Evolutionary conservation across 345 rosid species (phyloP).

Genomic region (Leavenworthia alabamica): DNA sequence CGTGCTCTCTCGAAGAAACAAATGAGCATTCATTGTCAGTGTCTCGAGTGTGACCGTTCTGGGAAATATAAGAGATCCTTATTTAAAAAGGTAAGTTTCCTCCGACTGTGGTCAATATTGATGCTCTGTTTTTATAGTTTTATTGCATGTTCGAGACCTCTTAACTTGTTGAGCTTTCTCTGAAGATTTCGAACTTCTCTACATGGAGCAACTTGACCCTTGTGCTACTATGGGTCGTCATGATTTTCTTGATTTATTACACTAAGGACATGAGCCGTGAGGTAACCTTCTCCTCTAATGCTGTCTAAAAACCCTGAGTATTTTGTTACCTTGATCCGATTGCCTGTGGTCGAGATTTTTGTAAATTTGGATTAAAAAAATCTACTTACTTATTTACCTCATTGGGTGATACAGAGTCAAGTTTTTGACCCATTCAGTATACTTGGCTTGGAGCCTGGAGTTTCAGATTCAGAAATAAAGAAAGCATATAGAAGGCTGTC

Average conservation of each 20-base stretch:
- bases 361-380: neutral
- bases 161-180: slow-evolving; percentile 13
- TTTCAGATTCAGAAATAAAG: slow-evolving; percentile 75
- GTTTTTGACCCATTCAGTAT: slow-evolving; percentile 84
- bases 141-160: neutral
- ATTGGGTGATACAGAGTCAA: slow-evolving; percentile 48
- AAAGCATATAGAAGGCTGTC: slow-evolving; percentile 92
- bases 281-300: slow-evolving; percentile 37
- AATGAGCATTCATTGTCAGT: slow-evolving; percentile 73
- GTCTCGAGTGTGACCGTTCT: slow-evolving; percentile 67
- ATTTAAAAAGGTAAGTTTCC: slow-evolving; percentile 55
- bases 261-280: slow-evolving; percentile 79
- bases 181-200: slow-evolving; percentile 88
- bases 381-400: neutral
- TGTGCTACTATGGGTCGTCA: slow-evolving; percentile 70
- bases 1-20: slow-evolving; percentile 61
- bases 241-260: slow-evolving; percentile 87
- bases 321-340: neutral
- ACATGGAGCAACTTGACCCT: slow-evolving; percentile 86
- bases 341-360: neutral
- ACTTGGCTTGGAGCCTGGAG: slow-evolving; percentile 73
- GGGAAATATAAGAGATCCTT: slow-evolving; percentile 87
- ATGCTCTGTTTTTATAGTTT: neutral
- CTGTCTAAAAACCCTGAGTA: neutral
- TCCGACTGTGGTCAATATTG: neutral